A percentile compares a stretch with the other conserved stretches of the same genome.
phyloP scores from a whole-genome alignment of 768 basidiomycete species.

The Hortiboletus flavorubellus region DNA sequence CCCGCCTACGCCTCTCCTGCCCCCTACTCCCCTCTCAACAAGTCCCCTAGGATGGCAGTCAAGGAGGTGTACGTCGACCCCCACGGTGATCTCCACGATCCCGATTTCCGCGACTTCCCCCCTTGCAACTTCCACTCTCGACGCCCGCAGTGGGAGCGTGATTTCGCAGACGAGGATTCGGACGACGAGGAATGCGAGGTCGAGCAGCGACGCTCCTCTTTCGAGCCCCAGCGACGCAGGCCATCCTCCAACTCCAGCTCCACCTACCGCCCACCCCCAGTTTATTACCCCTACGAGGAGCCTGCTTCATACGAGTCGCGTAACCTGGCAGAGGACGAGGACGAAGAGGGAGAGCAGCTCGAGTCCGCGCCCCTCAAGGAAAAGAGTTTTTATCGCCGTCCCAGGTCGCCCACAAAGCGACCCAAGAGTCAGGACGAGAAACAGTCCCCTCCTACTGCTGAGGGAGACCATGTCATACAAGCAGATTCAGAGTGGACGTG shows the following conservation, averaged over 20 bases:
- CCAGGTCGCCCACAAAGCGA: slow-evolving; percentile 21
- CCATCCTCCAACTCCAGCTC: slow-evolving; percentile 18
- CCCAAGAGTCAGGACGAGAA: slow-evolving; percentile 22
- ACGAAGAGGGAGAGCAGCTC: slow-evolving; percentile 17
- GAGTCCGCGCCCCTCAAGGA: slow-evolving; percentile 25
- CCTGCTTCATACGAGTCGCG: slow-evolving; percentile 32
- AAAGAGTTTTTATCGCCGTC: slow-evolving; percentile 14
- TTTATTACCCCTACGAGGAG: slow-evolving; percentile 28
- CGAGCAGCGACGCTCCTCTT: slow-evolving; percentile 12
- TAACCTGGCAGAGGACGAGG: slow-evolving; percentile 25
- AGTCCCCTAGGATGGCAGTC: slow-evolving; percentile 11
- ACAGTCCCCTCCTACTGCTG: not conserved
- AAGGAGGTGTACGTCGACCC: slow-evolving; percentile 53
- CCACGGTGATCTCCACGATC: slow-evolving; percentile 62
- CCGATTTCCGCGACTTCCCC: slow-evolving; percentile 66
- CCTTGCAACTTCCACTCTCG: slow-evolving; percentile 24
- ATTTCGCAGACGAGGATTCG: slow-evolving; percentile 23
- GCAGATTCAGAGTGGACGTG: slow-evolving; percentile 33
- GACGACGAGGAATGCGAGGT: slow-evolving; percentile 29
- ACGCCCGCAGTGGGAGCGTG: slow-evolving; percentile 36
- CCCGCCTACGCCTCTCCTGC: slow-evolving; percentile 50
- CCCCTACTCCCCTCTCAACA: slow-evolving; percentile 23
- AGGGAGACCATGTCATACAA: slow-evolving; percentile 10
- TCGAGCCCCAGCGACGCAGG: slow-evolving; percentile 23
- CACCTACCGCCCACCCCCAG: slow-evolving; percentile 19